phyloP scores from a whole-genome alignment of 129 eudicot species.

The Flaveria brownii region DNA sequence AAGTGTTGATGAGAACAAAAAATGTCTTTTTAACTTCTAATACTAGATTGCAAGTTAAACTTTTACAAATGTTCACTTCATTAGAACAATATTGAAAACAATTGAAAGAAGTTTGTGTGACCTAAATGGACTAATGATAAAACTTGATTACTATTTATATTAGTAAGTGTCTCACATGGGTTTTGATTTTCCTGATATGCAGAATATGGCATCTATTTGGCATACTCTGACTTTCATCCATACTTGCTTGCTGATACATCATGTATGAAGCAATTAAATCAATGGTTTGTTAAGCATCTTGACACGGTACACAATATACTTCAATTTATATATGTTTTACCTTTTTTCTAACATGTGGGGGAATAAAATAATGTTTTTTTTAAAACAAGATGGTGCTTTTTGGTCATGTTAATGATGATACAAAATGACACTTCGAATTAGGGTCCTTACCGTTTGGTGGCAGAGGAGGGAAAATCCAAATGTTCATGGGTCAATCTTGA shows the following conservation, averaged over 20 bases:
- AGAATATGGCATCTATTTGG: conserved; percentile 85
- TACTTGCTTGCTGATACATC: conserved; percentile 78
- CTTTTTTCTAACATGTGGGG: background rate
- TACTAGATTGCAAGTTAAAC: background rate
- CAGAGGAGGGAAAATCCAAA: conserved; percentile 55
- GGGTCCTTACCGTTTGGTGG: background rate
- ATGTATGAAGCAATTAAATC: conserved; percentile 86
- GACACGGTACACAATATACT: conserved; percentile 61
- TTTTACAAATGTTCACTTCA: conserved; percentile 1
- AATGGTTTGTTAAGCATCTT: conserved; percentile 91
- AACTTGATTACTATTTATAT: background rate
- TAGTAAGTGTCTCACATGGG: conserved; percentile 11
- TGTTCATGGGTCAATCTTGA: conserved; percentile 91
- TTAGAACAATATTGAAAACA: background rate
- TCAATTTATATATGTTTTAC: conserved; percentile 2
- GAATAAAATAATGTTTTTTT: conserved; percentile 1
- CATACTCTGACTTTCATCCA: conserved; percentile 85
- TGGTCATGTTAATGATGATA: conserved; percentile 15
- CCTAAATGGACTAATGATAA: background rate
- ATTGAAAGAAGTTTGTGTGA: background rate
- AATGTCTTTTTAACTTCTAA: background rate
- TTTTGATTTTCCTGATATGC: conserved; percentile 38
- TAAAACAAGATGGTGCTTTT: conserved; percentile 11
- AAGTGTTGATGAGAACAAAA: background rate
- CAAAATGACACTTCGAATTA: background rate